Evolutionary conservation across 805 yeast genomes (phyloP), one percentile per base, ranked within the genome.

Genomic region (Saccharomycopsis javanensis): DNA sequence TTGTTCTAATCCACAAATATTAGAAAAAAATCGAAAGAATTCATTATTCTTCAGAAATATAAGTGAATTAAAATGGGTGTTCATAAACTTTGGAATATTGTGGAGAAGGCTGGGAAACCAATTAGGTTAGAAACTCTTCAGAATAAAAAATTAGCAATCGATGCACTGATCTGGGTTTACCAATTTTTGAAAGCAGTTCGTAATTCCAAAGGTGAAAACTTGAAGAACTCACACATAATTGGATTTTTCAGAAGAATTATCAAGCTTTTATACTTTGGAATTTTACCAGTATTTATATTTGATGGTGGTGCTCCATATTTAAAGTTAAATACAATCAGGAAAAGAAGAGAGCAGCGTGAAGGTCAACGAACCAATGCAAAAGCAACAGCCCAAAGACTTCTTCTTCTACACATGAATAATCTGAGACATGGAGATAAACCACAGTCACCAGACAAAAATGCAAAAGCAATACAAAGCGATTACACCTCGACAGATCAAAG

Each of bases 141-240:
- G 23, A 82, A 90, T 58, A 86, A 85, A 67, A 75, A 79, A 55
- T 73, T 94, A 64, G 99, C 99, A 0, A 92, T 94, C 6, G 99
- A 94, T 75, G 99, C 99, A 0, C 92, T 98, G 1, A 94, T 94
- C 62, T 94, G 99, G 99, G 86, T 94, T 56, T 94, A 94, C 67
- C 99, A 94, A 69, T 94, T 94, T 66, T 74, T 94, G 62, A 94
- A 92, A 68, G 98, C 98, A 0, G 95, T 94, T 23, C 78, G 98
- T 63, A 96, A 90, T 67, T 72, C 80, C 42, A 85, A 86, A 31
- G 99, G 98, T 6, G 45, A 45, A n/a, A 79, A 88, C 0, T 68
- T 91, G 59, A 76, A 79, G 31, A 86, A 83, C 60, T 85, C 97
- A 0, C 99, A 94, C 68, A 81, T 94, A 18, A 87, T 90, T n/a